phyloP scores from a whole-genome alignment of 305 asterid genomes.

The Fraxinus albicans region DNA sequence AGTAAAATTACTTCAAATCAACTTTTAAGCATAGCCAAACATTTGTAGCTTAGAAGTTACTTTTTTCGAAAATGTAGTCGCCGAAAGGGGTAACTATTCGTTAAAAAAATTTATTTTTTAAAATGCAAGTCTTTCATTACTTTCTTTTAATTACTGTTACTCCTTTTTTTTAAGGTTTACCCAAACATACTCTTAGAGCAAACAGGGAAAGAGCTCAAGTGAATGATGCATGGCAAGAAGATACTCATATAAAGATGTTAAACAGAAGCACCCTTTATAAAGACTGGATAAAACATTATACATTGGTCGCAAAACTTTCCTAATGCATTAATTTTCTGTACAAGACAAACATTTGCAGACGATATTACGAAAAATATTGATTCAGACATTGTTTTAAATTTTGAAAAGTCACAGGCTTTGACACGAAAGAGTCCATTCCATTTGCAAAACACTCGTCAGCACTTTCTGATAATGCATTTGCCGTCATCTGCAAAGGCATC shows the following conservation, averaged over 20 bases:
- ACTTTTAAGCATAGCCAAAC: neutral
- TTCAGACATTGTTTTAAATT: slow-evolving; percentile 70
- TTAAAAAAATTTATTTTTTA: neutral
- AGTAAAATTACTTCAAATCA: neutral
- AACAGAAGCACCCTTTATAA: neutral
- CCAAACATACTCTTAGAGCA: neutral
- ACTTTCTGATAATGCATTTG: slow-evolving; percentile 79
- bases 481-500: slow-evolving; percentile 73
- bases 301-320: slow-evolving; percentile 61
- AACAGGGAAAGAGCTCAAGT: neutral
- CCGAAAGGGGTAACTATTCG: neutral
- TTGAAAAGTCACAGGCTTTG: slow-evolving; percentile 78
- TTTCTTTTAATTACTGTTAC: neutral
- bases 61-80: neutral
- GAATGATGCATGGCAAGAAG: neutral
- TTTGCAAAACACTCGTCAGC: slow-evolving; percentile 86
- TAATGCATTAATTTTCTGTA: slow-evolving; percentile 53
- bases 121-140: neutral
- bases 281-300: slow-evolving; percentile 18
- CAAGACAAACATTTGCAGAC: slow-evolving; percentile 50
- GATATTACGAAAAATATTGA: slow-evolving; percentile 42
- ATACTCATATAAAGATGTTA: neutral
- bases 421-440: slow-evolving; percentile 93
- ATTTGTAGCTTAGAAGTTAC: neutral
- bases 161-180: neutral